These are phyloP conservation scores for Tagetes patula DNA, from an alignment of 129 eudicot species.

Conservation along the genomic window DNA sequence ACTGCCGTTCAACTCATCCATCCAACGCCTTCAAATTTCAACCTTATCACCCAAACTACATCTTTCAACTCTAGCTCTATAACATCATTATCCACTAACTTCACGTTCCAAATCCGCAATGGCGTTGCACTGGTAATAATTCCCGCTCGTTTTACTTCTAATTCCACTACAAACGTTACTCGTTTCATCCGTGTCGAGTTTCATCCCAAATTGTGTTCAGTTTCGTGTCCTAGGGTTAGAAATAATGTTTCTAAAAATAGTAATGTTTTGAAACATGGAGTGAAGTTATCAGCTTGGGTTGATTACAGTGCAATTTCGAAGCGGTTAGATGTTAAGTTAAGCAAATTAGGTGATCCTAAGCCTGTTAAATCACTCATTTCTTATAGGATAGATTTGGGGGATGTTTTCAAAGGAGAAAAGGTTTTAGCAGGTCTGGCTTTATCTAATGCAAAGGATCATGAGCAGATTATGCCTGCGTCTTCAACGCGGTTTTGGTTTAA, in stretches of 20 bases:
- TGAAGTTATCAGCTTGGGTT: slow-evolving; percentile 56
- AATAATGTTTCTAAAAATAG: no score
- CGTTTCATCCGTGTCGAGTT: no score
- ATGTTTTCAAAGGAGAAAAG: no score
- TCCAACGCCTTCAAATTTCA: slow-evolving; percentile 38
- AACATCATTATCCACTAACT: slow-evolving; percentile 58
- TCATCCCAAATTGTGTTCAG: no score
- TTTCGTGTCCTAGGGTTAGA: no score
- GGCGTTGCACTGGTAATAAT: slow-evolving; percentile 50
- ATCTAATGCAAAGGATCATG: no score
- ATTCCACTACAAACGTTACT: no score
- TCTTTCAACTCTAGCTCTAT: slow-evolving; percentile 37
- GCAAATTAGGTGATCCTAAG: slow-evolving; percentile 42
- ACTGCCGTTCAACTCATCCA: slow-evolving; percentile 44
- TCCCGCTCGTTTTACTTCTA: slow-evolving; percentile 40
- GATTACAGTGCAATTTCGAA: slow-evolving; percentile 62
- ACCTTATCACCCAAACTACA: slow-evolving; percentile 38
- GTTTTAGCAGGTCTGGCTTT: no score
- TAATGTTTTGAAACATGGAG: neutral
- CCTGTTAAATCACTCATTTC: slow-evolving; percentile 20
- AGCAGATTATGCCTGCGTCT: no score
- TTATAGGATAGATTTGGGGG: no score
- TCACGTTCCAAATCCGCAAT: slow-evolving; percentile 58
- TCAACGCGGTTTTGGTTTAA: no score
- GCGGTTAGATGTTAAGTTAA: slow-evolving; percentile 41